These are phyloP conservation scores for Nemania serpens DNA, from an alignment of 2,329 filamentous ascomycete species.

Conservation along the genomic window DNA sequence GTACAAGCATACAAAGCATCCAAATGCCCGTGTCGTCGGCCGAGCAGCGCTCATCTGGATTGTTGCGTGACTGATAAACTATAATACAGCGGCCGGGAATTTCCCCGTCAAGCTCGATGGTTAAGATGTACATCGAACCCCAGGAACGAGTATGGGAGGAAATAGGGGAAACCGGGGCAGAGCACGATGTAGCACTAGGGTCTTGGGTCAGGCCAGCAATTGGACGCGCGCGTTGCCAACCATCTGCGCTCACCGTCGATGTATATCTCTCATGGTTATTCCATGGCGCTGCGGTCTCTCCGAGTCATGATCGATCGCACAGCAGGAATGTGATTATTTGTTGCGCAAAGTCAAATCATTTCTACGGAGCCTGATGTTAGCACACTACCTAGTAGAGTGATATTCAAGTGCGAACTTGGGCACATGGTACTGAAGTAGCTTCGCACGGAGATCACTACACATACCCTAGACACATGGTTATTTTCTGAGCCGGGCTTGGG, in stretches of 20 bases:
- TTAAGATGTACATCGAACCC: constrained; percentile 43
- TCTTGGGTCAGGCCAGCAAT: constrained; percentile 33
- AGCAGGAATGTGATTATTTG: not conserved
- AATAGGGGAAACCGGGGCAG: constrained; percentile 26
- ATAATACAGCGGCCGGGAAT: constrained; percentile 63
- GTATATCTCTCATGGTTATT: constrained; percentile 3
- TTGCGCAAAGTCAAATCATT: not conserved
- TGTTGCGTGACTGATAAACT: constrained; percentile 33
- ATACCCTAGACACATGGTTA: no score
- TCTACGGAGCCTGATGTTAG: not conserved
- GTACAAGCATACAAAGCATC: constrained; percentile 42
- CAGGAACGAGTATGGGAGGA: constrained; percentile 10
- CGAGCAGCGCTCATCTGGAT: not conserved
- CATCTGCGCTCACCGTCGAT: constrained; percentile 13
- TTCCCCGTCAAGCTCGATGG: constrained; percentile 70
- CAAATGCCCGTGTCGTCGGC: not conserved
- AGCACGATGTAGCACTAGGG: constrained; percentile 38
- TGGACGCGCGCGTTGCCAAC: constrained; percentile 30
- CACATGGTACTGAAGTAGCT: no score
- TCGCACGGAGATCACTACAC: no score
- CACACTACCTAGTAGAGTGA: not conserved
- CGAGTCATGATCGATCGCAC: not conserved
- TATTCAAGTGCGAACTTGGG: not conserved
- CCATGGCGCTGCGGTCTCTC: not conserved
- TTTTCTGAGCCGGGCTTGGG: no score